Base-by-base conservation (phyloP, 2,329 filamentous ascomycete genomes). In the Trichophyton benhamiae region DNA sequence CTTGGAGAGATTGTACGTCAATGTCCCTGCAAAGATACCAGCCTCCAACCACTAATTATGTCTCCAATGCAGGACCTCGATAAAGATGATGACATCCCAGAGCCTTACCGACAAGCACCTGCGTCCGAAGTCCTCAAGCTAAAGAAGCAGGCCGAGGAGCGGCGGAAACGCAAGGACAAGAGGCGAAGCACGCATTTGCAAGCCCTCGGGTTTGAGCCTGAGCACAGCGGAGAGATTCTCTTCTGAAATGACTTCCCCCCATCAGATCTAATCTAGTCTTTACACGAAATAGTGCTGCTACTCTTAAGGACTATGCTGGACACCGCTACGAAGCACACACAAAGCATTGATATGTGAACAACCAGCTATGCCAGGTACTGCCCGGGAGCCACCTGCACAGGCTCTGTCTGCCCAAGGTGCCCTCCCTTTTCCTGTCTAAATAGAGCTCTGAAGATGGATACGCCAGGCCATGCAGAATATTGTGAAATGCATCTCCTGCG, bases 11-110 rank as follows among this genome's bases (percentile, higher is more conserved):
- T 99, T 69, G 81, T 83, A 76, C 57, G 78, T 61, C 59, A 41
- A 15, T 9, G 42, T 61, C 17, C n/a, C 9, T 9, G 9, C n/a
- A 3, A 41, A 38, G 33, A 25, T 15, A 11, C 57, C 27, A n/a
- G 17, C n/a, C 59, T 22, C 9, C 6, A 38, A 3, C 49, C 33
- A 58, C 25, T 9, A 38, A 8, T 53, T 61, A 25, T 8, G 30
- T 15, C 33, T n/a, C 6, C 13, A 3, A 41, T 57, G 30, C 65
- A 82, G 80, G 94, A 99, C 73, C 83, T 99, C 25, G 94, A 99
- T 78, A 90, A 88, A 71, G 94, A 99, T 75, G 94, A 99, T 73
- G 86, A 95, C 62, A 81, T 90, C 13, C 90, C 89, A 0, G 74
- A 80, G 3, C 84, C 86, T 36, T 90, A 87, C 68, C 79, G 81